Evolutionary conservation across 2,329 filamentous ascomycete species (phyloP), one percentile per base, ranked within the genome.

Genomic region (Trichoderma semiorbis): DNA sequence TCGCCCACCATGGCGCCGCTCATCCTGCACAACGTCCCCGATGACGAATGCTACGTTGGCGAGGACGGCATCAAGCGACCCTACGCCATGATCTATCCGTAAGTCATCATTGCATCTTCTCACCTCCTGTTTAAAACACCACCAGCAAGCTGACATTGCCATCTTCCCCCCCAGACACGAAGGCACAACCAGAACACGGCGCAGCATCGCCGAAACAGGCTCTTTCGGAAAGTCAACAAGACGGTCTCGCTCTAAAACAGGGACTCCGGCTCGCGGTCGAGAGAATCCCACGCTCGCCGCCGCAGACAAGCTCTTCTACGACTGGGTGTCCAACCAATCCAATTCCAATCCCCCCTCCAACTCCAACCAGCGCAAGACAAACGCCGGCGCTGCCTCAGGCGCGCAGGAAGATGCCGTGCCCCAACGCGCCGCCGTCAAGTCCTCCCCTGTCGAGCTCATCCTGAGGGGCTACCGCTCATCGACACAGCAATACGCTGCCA

Each of bases 401-500:
- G 78, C 78, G 26, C 79, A 83, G 73, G 80, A 82, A 70, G 85
- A 87, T 63, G 81, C 84, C 32, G 77, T 77, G 7, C 75, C 79
- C 34, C 78, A 79, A 66, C 79, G 80, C 74, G 73, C 76, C 70
- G 71, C 76, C 71, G 75, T 79, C 74, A 81, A 82, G 71, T 80
- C 80, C 18, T 80, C 84, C 55, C 88, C 88, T 1, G 85, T 93
- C 50, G 94, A 98, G 82, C 89, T 97, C 74, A 90, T 97, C 70
- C 85, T 98, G 18, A 93, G 95, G 75, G 95, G 95, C 34, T 98
- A 95, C 81, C 84, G 85, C 70, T 87, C 86, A 18, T 80, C 85
- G 1, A 80, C 89, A 80, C 84, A 91, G 82, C 86, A 94, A 84
- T 98, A 96, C 87, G 94, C 95, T 32, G 94, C 94, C 39, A 91